Conservation (phyloP, 805 yeast genomes). For the Ogataea nonfermentans region DNA sequence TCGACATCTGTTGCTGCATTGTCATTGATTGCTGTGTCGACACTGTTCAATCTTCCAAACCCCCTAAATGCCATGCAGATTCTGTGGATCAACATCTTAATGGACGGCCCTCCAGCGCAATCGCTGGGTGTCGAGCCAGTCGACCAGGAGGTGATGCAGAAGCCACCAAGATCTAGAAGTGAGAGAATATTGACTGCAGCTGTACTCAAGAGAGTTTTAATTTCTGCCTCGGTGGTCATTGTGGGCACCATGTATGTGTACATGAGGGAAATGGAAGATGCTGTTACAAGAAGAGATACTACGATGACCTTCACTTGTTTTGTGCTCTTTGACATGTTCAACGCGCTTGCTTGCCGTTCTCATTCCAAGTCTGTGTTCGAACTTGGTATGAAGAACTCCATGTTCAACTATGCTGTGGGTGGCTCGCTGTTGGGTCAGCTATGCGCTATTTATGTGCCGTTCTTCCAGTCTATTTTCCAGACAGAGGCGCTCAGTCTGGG, state of each 20-base stretch:
- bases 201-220: slow-evolving; percentile 69
- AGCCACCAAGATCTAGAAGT: slow-evolving; percentile 89
- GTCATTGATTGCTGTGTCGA: slow-evolving; percentile 81
- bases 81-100: slow-evolving; percentile 92
- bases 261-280: slow-evolving; percentile 80
- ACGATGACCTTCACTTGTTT: slow-evolving; percentile 99
- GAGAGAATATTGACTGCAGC: slow-evolving; percentile 77
- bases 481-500: slow-evolving; percentile 80
- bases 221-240: slow-evolving; percentile 75
- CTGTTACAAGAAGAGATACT: slow-evolving; percentile 90
- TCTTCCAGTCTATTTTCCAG: slow-evolving; percentile 89
- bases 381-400: slow-evolving; percentile 75
- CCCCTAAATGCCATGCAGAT: slow-evolving; percentile 99
- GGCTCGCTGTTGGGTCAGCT: slow-evolving; percentile 87
- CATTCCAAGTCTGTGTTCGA: slow-evolving; percentile 79
- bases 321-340: slow-evolving; percentile 94
- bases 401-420: slow-evolving; percentile 92
- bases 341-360: slow-evolving; percentile 92
- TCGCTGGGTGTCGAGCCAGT: slow-evolving; percentile 97
- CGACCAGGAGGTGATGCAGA: slow-evolving; percentile 90
- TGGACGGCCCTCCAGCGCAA: slow-evolving; percentile 99
- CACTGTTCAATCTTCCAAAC: slow-evolving; percentile 83
- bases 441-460: slow-evolving; percentile 90
- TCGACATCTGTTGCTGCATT: slow-evolving; percentile 96
- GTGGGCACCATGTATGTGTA: slow-evolving; percentile 87